A percentile compares a stretch with the other conserved stretches of the same genome.
phyloP scores from a whole-genome alignment of 1,139 yeast species.

The Hemisphaericaspora xylanilytica region DNA sequence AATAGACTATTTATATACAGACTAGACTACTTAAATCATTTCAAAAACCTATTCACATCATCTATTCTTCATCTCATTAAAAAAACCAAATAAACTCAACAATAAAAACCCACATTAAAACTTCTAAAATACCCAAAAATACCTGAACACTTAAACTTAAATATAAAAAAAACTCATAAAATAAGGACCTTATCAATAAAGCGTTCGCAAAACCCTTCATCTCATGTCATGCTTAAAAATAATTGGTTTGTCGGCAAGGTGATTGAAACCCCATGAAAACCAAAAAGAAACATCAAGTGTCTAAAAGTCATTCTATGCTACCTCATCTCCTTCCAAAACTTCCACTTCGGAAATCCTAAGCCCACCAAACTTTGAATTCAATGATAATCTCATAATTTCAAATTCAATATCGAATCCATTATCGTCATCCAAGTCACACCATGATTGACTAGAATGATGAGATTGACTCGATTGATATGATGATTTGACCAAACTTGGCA shows the following conservation, averaged over 20 bases:
- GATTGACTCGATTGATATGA: constrained; percentile 15
- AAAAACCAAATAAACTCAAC: background rate
- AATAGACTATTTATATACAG: background rate
- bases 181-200: too few species aligned
- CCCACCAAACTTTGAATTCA: constrained; percentile 2
- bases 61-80: background rate
- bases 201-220: too few species aligned
- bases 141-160: background rate
- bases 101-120: background rate
- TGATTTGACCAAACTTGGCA: constrained; percentile 33
- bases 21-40: background rate
- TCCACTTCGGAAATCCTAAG: constrained; percentile 10
- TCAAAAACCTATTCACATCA: background rate
- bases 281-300: too few species aligned
- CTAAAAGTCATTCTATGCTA: background rate
- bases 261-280: too few species aligned
- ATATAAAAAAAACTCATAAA: too few species aligned
- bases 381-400: constrained; percentile 8
- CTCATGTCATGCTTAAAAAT: too few species aligned
- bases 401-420: constrained; percentile 14
- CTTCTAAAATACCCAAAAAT: background rate
- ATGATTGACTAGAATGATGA: constrained; percentile 26
- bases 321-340: constrained; percentile 5
- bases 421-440: constrained; percentile 38
- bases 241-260: too few species aligned